These are phyloP conservation scores for Schwanniomyces vanrijiae DNA, from an alignment of 805 yeast species.

Conservation along the genomic window DNA sequence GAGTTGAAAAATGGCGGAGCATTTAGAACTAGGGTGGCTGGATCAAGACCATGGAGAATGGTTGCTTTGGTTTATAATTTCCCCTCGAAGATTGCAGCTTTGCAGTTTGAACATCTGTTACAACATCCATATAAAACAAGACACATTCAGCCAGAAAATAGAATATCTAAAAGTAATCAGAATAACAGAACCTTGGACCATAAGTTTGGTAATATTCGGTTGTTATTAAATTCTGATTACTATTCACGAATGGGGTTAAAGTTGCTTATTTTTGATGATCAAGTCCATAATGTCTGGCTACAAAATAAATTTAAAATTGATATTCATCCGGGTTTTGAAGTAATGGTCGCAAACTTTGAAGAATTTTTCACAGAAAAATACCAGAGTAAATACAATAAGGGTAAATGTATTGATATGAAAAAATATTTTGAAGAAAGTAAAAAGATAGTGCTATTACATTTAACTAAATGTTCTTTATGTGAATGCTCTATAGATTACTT, in stretches of 20 bases:
- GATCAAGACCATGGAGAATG: conserved; percentile 77
- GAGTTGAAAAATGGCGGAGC: conserved; percentile 66
- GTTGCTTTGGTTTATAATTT: conserved; percentile 64
- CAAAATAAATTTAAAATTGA: conserved; percentile 27
- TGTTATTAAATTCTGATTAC: conserved; percentile 41
- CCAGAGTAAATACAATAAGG: conserved; percentile 1
- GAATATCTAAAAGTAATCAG: conserved; percentile 38
- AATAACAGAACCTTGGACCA: conserved; percentile 45
- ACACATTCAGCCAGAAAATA: conserved; percentile 44
- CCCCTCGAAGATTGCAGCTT: conserved; percentile 64
- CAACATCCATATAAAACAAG: conserved; percentile 71
- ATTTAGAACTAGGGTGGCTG: conserved; percentile 54
- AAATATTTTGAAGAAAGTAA: conserved; percentile 9
- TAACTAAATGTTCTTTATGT: conserved; percentile 32
- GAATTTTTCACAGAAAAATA: not conserved
- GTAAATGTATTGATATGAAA: conserved; percentile 24
- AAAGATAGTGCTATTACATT: conserved; percentile 13
- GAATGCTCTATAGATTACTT: conserved; percentile 30
- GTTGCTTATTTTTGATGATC: conserved; percentile 44
- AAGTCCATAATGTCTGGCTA: conserved; percentile 32
- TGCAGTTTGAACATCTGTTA: conserved; percentile 83
- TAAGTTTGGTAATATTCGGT: conserved; percentile 47
- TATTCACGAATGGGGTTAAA: conserved; percentile 47
- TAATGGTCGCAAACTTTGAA: conserved; percentile 6
- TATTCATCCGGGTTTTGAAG: conserved; percentile 6